A percentile compares a stretch with the other conserved stretches of the same genome.
phyloP scores from a whole-genome alignment of 2,329 filamentous ascomycete species.

The Penicillium brevicompactum region DNA sequence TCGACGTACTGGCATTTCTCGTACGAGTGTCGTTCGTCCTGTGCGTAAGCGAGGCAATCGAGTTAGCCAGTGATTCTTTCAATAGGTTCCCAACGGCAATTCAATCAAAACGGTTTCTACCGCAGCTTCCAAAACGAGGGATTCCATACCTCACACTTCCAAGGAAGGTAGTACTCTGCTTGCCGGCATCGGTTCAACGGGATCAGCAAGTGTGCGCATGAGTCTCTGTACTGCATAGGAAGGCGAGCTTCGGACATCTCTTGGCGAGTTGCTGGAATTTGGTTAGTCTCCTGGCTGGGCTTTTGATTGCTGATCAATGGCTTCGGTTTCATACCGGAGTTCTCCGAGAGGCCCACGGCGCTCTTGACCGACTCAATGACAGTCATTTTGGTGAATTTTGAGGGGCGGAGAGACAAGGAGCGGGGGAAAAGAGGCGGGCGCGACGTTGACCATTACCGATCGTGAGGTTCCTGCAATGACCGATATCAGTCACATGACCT shows the following conservation, averaged over 20 bases:
- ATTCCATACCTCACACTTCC: slow-evolving; percentile 88
- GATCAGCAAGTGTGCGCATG: slow-evolving; percentile 91
- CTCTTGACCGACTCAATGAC: slow-evolving; percentile 52
- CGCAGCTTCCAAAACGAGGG: slow-evolving; percentile 8
- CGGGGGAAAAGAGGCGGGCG: slow-evolving; percentile 20
- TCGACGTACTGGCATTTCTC: slow-evolving; percentile 99
- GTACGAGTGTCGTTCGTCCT: slow-evolving; percentile 97
- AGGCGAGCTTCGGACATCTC: slow-evolving; percentile 91
- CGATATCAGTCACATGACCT: slow-evolving; percentile 23
- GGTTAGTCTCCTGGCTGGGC: slow-evolving; percentile 17
- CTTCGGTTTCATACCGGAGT: slow-evolving; percentile 36
- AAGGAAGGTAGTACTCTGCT: slow-evolving; percentile 90
- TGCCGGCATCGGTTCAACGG: slow-evolving; percentile 93
- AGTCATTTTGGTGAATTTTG: slow-evolving; percentile 43
- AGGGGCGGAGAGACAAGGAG: slow-evolving; percentile 16
- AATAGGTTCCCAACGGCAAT: background rate
- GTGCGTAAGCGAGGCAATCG: slow-evolving; percentile 5
- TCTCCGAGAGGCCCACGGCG: slow-evolving; percentile 48
- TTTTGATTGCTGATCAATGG: slow-evolving; percentile 25
- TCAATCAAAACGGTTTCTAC: background rate
- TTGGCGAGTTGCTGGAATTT: slow-evolving; percentile 58
- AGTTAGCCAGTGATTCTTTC: background rate
- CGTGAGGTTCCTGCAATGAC: slow-evolving; percentile 32
- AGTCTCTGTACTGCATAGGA: slow-evolving; percentile 89
- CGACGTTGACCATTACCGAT: slow-evolving; percentile 32